phyloP scores from a whole-genome alignment of 306 rosid species.

The Quercus variabilis region DNA sequence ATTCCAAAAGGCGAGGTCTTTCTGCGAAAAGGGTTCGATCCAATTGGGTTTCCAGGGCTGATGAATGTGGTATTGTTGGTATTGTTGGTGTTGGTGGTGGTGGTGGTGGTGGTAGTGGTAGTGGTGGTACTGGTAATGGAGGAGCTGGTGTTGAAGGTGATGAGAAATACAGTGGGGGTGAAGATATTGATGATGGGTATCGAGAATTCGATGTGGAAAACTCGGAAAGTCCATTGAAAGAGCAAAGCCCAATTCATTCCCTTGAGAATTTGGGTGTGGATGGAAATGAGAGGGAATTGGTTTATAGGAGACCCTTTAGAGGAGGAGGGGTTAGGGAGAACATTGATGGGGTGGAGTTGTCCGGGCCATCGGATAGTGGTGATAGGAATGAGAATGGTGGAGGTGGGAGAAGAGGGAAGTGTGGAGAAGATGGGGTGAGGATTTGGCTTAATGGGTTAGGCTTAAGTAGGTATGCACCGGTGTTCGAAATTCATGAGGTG shows the following conservation, averaged over 20 bases:
- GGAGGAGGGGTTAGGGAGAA: constrained; percentile 59
- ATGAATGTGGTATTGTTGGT: constrained; percentile 23
- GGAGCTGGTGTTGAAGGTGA: constrained; percentile 38
- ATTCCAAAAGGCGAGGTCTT: constrained; percentile 72
- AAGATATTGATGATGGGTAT: constrained; percentile 64
- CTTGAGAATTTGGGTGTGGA: constrained; percentile 77
- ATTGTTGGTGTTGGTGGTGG: constrained; percentile 46
- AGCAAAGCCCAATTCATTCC: constrained; percentile 61
- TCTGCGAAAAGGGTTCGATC: constrained; percentile 70
- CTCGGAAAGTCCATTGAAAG: constrained; percentile 74
- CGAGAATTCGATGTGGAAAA: constrained; percentile 74
- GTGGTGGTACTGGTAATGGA: background rate
- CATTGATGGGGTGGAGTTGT: constrained; percentile 69
- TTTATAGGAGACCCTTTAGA: constrained; percentile 55
- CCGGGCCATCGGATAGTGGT: constrained; percentile 73
- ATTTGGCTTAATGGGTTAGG: constrained; percentile 93
- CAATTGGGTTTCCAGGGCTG: constrained; percentile 74
- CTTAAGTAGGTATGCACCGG: constrained; percentile 82
- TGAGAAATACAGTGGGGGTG: constrained; percentile 67
- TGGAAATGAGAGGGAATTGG: constrained; percentile 50
- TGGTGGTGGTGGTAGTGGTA: constrained; percentile 28
- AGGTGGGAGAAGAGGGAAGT: constrained; percentile 37
- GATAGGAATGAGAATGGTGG: constrained; percentile 54
- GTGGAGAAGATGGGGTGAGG: constrained; percentile 83
- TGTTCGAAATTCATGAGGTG: constrained; percentile 91